Percentiles rank a stretch among this genome's conserved stretches.
These are phyloP conservation scores for Cyamopsis tetragonoloba DNA, from an alignment of 306 rosid species.

Conservation along the genomic window DNA sequence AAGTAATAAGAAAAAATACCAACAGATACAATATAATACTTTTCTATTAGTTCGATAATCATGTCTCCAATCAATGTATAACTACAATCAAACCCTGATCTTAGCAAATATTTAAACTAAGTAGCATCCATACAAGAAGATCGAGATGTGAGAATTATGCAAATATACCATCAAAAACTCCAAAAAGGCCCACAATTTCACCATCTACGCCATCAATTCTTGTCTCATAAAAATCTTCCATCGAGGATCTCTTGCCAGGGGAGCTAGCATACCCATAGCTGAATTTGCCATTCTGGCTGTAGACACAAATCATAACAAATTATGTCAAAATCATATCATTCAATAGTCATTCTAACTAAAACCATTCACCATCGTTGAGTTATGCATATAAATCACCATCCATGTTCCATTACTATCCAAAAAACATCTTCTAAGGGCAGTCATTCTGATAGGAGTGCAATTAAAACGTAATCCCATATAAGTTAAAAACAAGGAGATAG, in stretches of 20 bases:
- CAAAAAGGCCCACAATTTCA: conserved; percentile 94
- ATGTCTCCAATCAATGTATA: neutral
- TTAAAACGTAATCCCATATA: neutral
- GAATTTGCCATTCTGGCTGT: conserved; percentile 95
- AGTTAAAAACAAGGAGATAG: neutral
- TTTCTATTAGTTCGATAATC: neutral
- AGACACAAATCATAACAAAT: conserved; percentile 32
- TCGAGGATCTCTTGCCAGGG: conserved; percentile 93
- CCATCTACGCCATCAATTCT: conserved; percentile 94
- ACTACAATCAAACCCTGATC: neutral
- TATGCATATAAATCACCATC: neutral
- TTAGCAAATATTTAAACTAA: neutral
- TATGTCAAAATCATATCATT: conserved; percentile 19
- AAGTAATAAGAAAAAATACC: neutral
- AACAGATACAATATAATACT: neutral
- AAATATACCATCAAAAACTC: conserved; percentile 85
- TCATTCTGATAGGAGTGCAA: neutral
- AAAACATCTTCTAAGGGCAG: neutral
- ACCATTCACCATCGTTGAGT: neutral
- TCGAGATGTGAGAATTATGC: neutral
- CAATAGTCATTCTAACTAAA: neutral
- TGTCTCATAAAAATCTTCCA: conserved; percentile 98
- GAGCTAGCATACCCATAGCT: conserved; percentile 99
- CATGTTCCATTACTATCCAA: neutral
- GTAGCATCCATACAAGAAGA: neutral